A percentile compares a stretch with the other conserved stretches of the same genome.
These are phyloP conservation scores for Myriosclerotinia curreyana DNA, from an alignment of 2,329 filamentous ascomycete species.

Conservation along the genomic window DNA sequence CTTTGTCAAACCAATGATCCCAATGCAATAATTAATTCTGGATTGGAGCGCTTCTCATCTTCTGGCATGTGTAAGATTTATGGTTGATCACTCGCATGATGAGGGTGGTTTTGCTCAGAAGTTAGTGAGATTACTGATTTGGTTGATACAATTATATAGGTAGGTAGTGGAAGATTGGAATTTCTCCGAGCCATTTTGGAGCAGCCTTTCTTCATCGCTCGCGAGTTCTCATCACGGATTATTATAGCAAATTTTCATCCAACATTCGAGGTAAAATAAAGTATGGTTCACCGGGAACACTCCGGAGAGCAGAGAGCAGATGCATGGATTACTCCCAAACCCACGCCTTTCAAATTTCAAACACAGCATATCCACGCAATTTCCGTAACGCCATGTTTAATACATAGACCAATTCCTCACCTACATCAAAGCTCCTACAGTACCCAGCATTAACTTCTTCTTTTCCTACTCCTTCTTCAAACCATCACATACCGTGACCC, in stretches of 20 bases:
- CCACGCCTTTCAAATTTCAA: background rate
- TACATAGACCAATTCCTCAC: background rate
- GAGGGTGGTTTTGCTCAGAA: background rate
- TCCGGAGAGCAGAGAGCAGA: background rate
- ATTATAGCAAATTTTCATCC: background rate
- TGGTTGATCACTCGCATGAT: background rate
- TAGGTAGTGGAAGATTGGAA: too few relatives aligned
- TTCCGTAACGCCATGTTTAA: background rate
- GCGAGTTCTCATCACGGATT: background rate
- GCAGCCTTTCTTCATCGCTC: background rate
- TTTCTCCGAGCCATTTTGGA: background rate
- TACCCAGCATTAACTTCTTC: background rate
- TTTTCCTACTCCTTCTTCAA: background rate
- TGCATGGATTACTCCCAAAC: background rate
- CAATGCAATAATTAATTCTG: background rate
- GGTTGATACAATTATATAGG: too few relatives aligned
- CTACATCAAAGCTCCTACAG: background rate
- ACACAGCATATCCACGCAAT: background rate
- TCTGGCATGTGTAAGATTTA: background rate
- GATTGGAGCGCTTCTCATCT: background rate
- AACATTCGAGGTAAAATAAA: background rate
- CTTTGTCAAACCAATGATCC: conserved; percentile 8
- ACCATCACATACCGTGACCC: background rate
- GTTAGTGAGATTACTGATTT: too few relatives aligned
- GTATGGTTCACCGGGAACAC: background rate